Evolutionary conservation across 2,329 filamentous ascomycete genomes (phyloP).

Genomic region (Paecilomyces formosus): DNA sequence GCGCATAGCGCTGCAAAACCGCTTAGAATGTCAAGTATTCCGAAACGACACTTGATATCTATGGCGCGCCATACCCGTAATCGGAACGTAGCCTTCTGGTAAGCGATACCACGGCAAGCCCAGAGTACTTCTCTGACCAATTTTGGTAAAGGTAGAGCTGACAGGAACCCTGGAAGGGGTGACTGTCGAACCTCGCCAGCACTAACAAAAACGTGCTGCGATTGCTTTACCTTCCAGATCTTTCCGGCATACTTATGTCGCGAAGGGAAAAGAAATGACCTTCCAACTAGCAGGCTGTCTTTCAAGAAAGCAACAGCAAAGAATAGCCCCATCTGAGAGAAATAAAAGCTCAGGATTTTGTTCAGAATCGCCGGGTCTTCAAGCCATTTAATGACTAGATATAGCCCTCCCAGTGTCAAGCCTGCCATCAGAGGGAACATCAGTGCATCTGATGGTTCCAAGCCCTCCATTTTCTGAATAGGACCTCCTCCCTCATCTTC

Average conservation of each 20-base stretch:
- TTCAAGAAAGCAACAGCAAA: conserved; percentile 66
- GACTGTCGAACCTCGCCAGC: conserved; percentile 24
- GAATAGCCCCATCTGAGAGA: conserved; percentile 70
- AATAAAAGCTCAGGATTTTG: conserved; percentile 75
- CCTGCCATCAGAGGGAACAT: conserved; percentile 76
- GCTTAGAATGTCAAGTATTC: conserved; percentile 46
- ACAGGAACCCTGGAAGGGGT: conserved; percentile 46
- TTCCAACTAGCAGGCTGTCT: conserved; percentile 59
- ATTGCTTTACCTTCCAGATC: conserved; percentile 40
- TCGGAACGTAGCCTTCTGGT: conserved; percentile 45
- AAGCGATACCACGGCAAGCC: conserved; percentile 40
- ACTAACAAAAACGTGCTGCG: conserved; percentile 21
- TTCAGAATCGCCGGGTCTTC: conserved; percentile 75
- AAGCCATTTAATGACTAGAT: conserved; percentile 84
- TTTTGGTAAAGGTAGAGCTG: conserved; percentile 39
- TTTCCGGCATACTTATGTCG: conserved; percentile 52
- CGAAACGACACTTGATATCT: conserved; percentile 33
- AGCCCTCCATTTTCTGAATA: conserved; percentile 55
- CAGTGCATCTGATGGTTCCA: conserved; percentile 72
- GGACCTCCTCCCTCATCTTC: conserved; percentile 48
- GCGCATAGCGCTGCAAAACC: conserved; percentile 49
- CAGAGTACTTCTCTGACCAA: conserved; percentile 36
- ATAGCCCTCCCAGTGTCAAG: conserved; percentile 63
- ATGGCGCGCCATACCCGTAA: conserved; percentile 47
- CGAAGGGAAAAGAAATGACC: conserved; percentile 65